phyloP scores from a whole-genome alignment of 2,329 filamentous ascomycete species.

The Sclerotinia minor region DNA sequence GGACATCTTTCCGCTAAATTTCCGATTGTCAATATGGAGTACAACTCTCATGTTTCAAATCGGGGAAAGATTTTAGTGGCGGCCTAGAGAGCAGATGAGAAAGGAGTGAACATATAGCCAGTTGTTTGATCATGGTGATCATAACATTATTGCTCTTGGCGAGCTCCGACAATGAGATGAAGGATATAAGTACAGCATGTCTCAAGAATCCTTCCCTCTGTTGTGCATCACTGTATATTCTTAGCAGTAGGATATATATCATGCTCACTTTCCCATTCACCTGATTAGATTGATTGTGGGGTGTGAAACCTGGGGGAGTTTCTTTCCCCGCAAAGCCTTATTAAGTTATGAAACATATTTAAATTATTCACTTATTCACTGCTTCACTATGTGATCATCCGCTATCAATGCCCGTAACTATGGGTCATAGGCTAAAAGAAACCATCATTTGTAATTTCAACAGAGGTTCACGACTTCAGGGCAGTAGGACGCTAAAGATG shows the following conservation, averaged over 20 bases:
- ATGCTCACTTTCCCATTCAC: neutral
- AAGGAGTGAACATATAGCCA: neutral
- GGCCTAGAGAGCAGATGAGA: neutral
- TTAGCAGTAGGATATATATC: neutral
- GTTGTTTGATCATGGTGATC: neutral
- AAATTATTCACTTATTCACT: conserved; percentile 19
- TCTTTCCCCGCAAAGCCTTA: conserved; percentile 5
- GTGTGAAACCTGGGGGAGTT: neutral
- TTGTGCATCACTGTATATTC: neutral
- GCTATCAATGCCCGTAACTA: neutral
- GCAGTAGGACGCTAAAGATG: neutral
- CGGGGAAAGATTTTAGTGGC: neutral
- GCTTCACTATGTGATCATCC: conserved; percentile 11
- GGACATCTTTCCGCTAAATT: neutral
- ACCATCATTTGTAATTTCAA: neutral
- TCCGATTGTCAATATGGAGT: neutral
- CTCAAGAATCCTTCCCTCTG: neutral
- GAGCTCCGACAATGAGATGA: neutral
- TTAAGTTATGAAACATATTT: neutral
- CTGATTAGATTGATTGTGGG: neutral
- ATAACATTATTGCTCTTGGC: neutral
- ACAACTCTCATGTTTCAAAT: neutral
- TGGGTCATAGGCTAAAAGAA: conserved; percentile 1
- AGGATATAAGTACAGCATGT: neutral
- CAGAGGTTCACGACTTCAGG: neutral